Conservation (phyloP, 192 early-diverging fungal genomes). For the Entomortierella parvispora region DNA sequence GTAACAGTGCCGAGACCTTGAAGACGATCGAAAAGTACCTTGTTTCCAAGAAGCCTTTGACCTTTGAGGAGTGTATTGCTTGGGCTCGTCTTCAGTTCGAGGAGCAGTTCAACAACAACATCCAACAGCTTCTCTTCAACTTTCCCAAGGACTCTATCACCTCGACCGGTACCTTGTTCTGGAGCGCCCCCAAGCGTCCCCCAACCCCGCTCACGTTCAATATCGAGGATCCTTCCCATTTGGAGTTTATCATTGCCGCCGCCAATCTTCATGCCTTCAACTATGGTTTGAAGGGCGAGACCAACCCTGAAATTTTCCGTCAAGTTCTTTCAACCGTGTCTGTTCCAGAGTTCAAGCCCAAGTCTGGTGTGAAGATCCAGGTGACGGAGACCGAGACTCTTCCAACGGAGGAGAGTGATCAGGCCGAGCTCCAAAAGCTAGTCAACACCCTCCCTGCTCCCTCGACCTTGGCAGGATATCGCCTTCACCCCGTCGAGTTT, state of each 20-base stretch:
- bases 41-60: slow-evolving; percentile 81
- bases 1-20: slow-evolving; percentile 82
- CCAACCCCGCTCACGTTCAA: slow-evolving; percentile 88
- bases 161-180: slow-evolving; percentile 90
- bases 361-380: slow-evolving; percentile 95
- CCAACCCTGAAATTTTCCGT: slow-evolving; percentile 78
- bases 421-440: slow-evolving; percentile 71
- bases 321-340: slow-evolving; percentile 64
- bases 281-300: slow-evolving; percentile 89
- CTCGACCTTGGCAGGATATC: slow-evolving; percentile 82
- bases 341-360: slow-evolving; percentile 89
- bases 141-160: slow-evolving; percentile 96
- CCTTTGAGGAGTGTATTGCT: slow-evolving; percentile 91
- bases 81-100: slow-evolving; percentile 97
- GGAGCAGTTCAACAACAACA: slow-evolving; percentile 91
- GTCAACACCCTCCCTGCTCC: slow-evolving; percentile 78
- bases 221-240: slow-evolving; percentile 76
- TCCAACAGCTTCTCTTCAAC: slow-evolving; percentile 95
- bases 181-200: slow-evolving; percentile 97
- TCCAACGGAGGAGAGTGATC: slow-evolving; percentile 59
- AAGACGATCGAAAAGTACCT: slow-evolving; percentile 78
- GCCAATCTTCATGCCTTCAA: slow-evolving; percentile 97
- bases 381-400: slow-evolving; percentile 88
- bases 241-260: slow-evolving; percentile 91
- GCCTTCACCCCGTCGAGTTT: slow-evolving; percentile 92